Evolutionary conservation across 352 stramenopile genomes (phyloP).

Genomic region (Phytopythium cucurbitacearum): DNA sequence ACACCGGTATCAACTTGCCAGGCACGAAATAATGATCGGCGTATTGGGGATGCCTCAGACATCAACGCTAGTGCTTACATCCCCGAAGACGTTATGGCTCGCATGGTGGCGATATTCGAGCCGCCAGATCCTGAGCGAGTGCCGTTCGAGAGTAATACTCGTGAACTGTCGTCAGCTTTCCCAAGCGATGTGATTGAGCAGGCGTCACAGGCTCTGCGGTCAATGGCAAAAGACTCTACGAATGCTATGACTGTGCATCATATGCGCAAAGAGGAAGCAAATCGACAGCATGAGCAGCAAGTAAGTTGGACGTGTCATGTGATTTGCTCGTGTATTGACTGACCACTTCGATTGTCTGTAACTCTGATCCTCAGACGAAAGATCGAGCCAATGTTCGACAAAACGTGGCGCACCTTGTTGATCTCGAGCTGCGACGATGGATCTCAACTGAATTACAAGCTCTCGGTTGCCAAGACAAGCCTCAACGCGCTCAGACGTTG

Average conservation of each 20-base stretch:
- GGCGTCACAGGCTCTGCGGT: too few relatives aligned
- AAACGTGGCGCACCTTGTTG: slow-evolving; percentile 43
- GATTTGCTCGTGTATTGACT: not conserved
- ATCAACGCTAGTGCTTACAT: slow-evolving; percentile 13
- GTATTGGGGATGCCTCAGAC: not conserved
- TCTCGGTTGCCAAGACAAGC: slow-evolving; percentile 7
- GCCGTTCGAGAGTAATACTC: slow-evolving; percentile 33
- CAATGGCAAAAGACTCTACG: too few relatives aligned
- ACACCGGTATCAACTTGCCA: slow-evolving; percentile 22
- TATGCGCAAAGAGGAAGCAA: too few relatives aligned
- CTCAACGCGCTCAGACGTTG: slow-evolving; percentile 22
- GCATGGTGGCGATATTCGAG: slow-evolving; percentile 51
- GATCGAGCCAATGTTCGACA: slow-evolving; percentile 27
- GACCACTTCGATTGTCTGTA: not conserved
- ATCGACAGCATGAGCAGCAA: too few relatives aligned
- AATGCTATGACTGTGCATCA: too few relatives aligned
- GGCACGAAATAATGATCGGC: slow-evolving; percentile 35
- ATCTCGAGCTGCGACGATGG: slow-evolving; percentile 54
- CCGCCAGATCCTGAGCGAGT: slow-evolving; percentile 13
- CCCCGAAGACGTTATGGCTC: slow-evolving; percentile 36
- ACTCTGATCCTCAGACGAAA: slow-evolving; percentile 9
- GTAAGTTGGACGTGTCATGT: too few relatives aligned
- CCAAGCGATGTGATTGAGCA: too few relatives aligned
- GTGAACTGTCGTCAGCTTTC: not conserved
- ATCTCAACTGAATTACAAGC: slow-evolving; percentile 33